Evolutionary conservation across 805 yeast genomes (phyloP).

Genomic region (Yamadazyma endophytica): DNA sequence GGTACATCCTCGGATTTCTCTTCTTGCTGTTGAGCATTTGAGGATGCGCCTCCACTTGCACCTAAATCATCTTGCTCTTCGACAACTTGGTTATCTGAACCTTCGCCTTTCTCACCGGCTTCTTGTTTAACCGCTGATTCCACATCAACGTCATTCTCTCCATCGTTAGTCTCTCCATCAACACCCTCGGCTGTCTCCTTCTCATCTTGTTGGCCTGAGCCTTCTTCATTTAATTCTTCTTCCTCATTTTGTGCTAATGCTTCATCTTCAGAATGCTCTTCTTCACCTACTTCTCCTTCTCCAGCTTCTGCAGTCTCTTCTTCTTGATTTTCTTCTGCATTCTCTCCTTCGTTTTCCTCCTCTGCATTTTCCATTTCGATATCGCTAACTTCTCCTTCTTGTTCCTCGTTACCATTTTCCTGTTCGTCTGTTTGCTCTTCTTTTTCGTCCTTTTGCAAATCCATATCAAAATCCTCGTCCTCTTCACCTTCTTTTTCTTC

Average conservation of each 20-base stretch:
- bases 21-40: conserved; percentile 36
- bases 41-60: conserved; percentile 52
- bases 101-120: conserved; percentile 58
- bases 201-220: conserved; percentile 34
- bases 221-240: conserved; percentile 35
- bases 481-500: conserved; percentile 44
- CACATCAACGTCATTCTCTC: conserved; percentile 44
- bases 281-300: conserved; percentile 26
- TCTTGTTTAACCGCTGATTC: conserved; percentile 60
- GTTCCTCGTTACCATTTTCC: conserved; percentile 12
- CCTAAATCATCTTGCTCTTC: conserved; percentile 68
- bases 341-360: conserved; percentile 31
- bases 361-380: conserved; percentile 21
- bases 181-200: conserved; percentile 45
- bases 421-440: conserved; percentile 22
- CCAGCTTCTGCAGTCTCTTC: conserved; percentile 23
- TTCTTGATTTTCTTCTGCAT: conserved; percentile 23
- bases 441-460: conserved; percentile 29
- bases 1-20: conserved; percentile 37
- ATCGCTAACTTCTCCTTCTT: conserved; percentile 18
- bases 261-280: conserved; percentile 25
- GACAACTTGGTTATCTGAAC: conserved; percentile 51
- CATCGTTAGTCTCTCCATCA: conserved; percentile 45
- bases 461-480: conserved; percentile 32
- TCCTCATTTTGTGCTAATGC: conserved; percentile 22